Evolutionary conservation across 1,284 basidiomycete species (phyloP), one percentile per base, ranked within the genome.

Genomic region (Crepidotus sp.): DNA sequence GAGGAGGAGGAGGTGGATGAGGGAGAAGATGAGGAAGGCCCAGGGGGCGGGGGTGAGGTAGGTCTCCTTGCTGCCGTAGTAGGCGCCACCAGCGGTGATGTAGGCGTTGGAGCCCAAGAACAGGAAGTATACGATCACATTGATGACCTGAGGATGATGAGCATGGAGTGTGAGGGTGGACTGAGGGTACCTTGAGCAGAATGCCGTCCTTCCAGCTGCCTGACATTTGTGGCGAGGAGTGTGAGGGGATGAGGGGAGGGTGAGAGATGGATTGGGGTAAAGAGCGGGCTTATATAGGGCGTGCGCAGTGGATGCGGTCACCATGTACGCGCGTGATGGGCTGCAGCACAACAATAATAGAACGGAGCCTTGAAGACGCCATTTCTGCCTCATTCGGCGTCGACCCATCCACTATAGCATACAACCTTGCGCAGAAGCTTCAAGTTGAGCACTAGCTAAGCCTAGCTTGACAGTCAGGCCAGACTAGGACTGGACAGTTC

Each of bases 41-140:
- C 87, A 95, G 24, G 83, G 80, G 17, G 88, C 87, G 25, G 93
- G 92, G 0, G 91, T 94, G 49, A 96, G 68, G 62, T 92, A 96
- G 5, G 91, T 94, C 56, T 85, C 78, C 61, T 86, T 87, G 40
- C 74, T 77, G 49, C 68, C 63, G 59, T 70, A 76, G 65, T 86
- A 86, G 9, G 25, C 21, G 19, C 19, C 36, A 8, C 5, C 29
- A 21, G 88, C 79, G 50, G 91, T 75, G 34, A 80, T 81, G 71
- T 93, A 95, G 43, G 91, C 73, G 64, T 94, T 94, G 49, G 82
- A 85, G 27, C 88, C 85, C n/a, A 92, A 70, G 70, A 93, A 89
- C 54, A 85, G 65, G 55, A 87, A 68, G 59, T 87, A 90, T 34
- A 80, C 76, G 41, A 87, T 46, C 40, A 94, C 70, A 64, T 96